A percentile compares a stretch with the other conserved stretches of the same genome.
These are phyloP conservation scores for Lecanosticta acicola DNA, from an alignment of 2,329 filamentous ascomycete species.

Conservation along the genomic window DNA sequence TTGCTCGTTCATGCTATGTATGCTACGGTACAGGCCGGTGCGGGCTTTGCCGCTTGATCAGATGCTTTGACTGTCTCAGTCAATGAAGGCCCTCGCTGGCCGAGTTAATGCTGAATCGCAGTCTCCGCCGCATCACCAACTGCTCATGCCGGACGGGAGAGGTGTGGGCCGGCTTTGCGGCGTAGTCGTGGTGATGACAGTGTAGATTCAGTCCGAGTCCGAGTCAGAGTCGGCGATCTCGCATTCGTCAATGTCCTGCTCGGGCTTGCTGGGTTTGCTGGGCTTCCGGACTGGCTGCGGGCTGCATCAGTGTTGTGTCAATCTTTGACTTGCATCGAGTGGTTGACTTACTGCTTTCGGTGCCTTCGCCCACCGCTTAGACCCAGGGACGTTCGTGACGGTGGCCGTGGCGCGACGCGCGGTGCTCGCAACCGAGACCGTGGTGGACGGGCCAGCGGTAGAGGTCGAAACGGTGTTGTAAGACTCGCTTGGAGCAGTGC, in stretches of 20 bases:
- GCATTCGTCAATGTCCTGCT: neutral
- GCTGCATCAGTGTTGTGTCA: too few species aligned
- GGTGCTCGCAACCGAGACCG: neutral
- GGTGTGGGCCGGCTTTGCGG: neutral
- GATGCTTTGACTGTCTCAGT: too few species aligned
- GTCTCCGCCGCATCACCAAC: neutral
- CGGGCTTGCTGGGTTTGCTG: neutral
- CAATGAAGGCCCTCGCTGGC: too few species aligned
- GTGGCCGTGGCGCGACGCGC: neutral
- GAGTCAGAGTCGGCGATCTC: neutral
- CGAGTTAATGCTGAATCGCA: neutral
- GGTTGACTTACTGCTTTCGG: neutral
- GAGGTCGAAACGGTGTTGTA: neutral
- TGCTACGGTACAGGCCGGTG: neutral
- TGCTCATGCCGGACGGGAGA: too few species aligned
- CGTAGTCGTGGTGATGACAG: too few species aligned
- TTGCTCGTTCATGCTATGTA: neutral
- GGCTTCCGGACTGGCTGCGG: too few species aligned
- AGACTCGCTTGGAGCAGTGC: conserved; percentile 2
- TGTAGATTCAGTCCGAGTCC: too few species aligned
- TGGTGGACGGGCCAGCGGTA: neutral
- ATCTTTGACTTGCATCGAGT: too few species aligned
- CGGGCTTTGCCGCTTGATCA: neutral
- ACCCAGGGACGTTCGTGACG: neutral
- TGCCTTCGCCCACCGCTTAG: neutral